These are phyloP conservation scores for Arachis monticola DNA, from an alignment of 331 rosid species.

Conservation along the genomic window DNA sequence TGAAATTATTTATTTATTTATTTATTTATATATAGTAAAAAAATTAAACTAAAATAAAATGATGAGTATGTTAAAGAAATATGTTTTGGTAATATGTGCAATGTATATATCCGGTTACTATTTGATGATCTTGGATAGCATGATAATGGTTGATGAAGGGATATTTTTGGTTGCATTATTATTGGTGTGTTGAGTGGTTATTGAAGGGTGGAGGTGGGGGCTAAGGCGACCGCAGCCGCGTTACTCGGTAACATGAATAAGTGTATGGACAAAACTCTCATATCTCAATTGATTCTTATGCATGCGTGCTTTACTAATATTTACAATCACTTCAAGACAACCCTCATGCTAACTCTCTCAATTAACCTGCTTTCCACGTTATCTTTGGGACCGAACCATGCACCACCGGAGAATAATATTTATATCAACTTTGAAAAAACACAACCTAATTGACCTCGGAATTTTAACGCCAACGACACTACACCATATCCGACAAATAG, in stretches of 20 bases:
- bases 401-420: no score
- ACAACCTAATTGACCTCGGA: no score
- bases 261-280: constrained; percentile 38
- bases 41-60: no score
- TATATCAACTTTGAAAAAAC: no score
- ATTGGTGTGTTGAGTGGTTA: constrained; percentile 11
- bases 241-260: constrained; percentile 30
- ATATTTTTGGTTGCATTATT: constrained; percentile 34
- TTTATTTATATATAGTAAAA: no score
- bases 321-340: constrained; percentile 33
- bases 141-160: constrained; percentile 12
- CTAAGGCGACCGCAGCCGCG: constrained; percentile 42
- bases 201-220: constrained; percentile 36
- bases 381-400: no score
- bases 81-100: no score
- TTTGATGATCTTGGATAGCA: constrained; percentile 22
- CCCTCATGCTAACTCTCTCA: neutral
- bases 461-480: no score
- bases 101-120: constrained; percentile 29
- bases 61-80: no score
- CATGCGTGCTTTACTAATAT: neutral
- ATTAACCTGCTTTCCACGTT: neutral
- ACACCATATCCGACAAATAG: no score
- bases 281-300: constrained; percentile 17
- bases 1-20: no score